Evolutionary conservation across 169 alveolate species (phyloP), one percentile per base, ranked within the genome.

Genomic region (Prorocentrum cordatum): DNA sequence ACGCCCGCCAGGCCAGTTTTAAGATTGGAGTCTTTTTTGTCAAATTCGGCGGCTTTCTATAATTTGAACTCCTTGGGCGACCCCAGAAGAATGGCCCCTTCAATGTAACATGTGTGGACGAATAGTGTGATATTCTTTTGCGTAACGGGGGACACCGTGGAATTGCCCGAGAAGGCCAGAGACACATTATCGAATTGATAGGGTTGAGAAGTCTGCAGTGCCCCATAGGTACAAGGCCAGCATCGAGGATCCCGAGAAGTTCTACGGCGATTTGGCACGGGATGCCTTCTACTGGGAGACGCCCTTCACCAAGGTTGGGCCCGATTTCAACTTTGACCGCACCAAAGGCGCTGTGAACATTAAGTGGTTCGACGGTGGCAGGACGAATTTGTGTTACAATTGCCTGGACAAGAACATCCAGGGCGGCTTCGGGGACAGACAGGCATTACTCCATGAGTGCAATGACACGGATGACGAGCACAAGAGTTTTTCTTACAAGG

Each of bases 231-330:
- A 47, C 61, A 22, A 47, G 61, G 61, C 61, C 61, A 75, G 86
- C 47, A 7, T 59, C n/a, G 89, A 79, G 24, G 89, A 79, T 3
- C 77, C 89, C n/a, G 89, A 58, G 50, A 59, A 59, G 33, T 79
- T 79, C 77, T 79, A 67, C 62, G 89, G 89, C 18, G 89, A 58
- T 36, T 59, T 79, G 89, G 89, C 89, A 45, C 26, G 47, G 66
- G 39, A 79, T n/a, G n/a, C n/a, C 33, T 61, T 79, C 66, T 26
- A 59, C 16, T 79, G 89, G 89, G 58, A 79, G 45, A 59, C 59
- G 27, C 62, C 73, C 5, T 79, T 79, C 58, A 67, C 39, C 4
- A 61, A 79, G 39, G 89, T 61, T 42, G 89, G 89, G 24, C 89
- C 89, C 16, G 64, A 32, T 62, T 79, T 27, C 89, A 79, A 79